Evolutionary conservation across 208 protist genomes (phyloP), one percentile per base, ranked within the genome.

Genomic region (Wallacemonas rigidus): DNA sequence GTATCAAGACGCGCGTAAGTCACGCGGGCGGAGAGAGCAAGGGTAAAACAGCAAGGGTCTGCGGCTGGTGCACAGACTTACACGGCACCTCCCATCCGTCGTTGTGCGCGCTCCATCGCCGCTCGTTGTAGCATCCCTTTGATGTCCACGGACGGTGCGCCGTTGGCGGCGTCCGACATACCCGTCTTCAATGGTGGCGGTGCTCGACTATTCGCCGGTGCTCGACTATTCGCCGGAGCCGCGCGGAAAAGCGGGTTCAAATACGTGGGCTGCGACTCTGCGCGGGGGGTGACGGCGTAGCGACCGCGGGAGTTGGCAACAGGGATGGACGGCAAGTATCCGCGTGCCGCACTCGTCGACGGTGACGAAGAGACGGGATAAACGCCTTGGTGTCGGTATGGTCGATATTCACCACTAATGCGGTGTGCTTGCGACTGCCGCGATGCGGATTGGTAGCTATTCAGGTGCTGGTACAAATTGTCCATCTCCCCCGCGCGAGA

Each of bases 71-170:
- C 45, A 50, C 45, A 50, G 8, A 12, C 41, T 51, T 14, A 69
- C 9, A 70, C 68, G 26, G 56, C 26, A 6, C 56, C 56, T n/a
- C 56, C 56, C 26, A 62, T 56, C 15, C 78, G 63, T 17, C 87
- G 85, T 39, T 88, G 83, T 12, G 86, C 90, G 3, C 90, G 79
- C 17, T 95, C 90, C 53, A 85, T 65, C 0, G 87, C 85, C 3
- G 90, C 90, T 6, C 85, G 77, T 71, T 95, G 90, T 17, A 95
- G 80, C 86, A 95, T 84, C 14, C 84, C 77, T 58, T 88, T 90
- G 50, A 95, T 95, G 70, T 95, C 90, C 11, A 77, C 76, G 79
- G 68, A 12, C 58, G 54, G 5, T 53, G 48, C 11, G 57, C 72
- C 7, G 69, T 26, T 12, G 70, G 11, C 43, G 63, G 82, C 11